Conservation (phyloP, 805 yeast species). For the Soucietia sequanensis region DNA sequence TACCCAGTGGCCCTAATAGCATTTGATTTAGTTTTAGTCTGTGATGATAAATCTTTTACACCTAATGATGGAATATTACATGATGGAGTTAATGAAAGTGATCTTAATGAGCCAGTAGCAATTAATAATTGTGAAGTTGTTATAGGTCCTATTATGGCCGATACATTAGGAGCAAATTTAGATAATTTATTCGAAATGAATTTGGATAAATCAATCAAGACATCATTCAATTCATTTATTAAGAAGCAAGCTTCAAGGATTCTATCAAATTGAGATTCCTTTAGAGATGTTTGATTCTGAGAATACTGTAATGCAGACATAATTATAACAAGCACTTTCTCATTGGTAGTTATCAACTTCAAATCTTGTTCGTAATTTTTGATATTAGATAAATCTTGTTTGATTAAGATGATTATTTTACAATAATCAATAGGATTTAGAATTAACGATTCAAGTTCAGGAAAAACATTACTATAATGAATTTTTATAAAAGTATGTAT, state of each 20-base stretch:
- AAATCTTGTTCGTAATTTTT: constrained; percentile 33
- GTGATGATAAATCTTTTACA: constrained; percentile 38
- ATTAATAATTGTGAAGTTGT: constrained; percentile 74
- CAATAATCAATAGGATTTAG: constrained; percentile 64
- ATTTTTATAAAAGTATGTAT: constrained; percentile 50
- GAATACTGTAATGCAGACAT: constrained; percentile 66
- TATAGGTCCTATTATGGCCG: constrained; percentile 67
- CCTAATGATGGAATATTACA: constrained; percentile 85
- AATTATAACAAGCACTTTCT: constrained; percentile 66
- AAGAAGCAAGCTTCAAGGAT: constrained; percentile 48
- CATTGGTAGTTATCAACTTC: constrained; percentile 49
- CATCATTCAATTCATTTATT: constrained; percentile 43
- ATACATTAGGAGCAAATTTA: constrained; percentile 74
- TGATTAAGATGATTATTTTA: constrained; percentile 47
- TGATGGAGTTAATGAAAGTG: constrained; percentile 68
- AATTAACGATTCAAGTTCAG: constrained; percentile 66
- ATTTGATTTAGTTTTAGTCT: constrained; percentile 22
- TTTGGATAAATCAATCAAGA: constrained; percentile 43
- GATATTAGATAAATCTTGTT: constrained; percentile 41
- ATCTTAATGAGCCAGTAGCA: constrained; percentile 64
- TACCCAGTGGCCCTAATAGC: constrained; percentile 68
- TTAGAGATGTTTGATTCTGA: constrained; percentile 20
- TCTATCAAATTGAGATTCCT: constrained; percentile 30
- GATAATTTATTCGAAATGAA: constrained; percentile 59
- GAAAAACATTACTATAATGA: constrained; percentile 60